Evolutionary conservation across 2,329 filamentous ascomycete genomes (phyloP).

Genomic region (Ascochyta pisi): DNA sequence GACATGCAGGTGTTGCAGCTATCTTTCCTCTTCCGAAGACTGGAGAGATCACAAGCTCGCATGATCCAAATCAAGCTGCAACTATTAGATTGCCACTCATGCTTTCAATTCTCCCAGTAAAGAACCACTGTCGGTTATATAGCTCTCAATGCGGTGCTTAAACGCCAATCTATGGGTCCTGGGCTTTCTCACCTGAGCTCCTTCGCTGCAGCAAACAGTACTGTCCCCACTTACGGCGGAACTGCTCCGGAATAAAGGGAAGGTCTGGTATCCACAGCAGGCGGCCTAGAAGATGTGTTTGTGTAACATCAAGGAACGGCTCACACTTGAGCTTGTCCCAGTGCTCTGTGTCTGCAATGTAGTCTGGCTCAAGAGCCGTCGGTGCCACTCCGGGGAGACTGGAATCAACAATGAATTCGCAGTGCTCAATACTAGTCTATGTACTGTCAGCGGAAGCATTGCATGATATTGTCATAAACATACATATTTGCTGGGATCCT

Average conservation of each 20-base stretch:
- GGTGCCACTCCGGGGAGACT: slow-evolving; percentile 68
- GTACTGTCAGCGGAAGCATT: slow-evolving; percentile 20
- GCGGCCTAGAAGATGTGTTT: slow-evolving; percentile 75
- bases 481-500: slow-evolving; percentile 87
- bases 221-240: slow-evolving; percentile 79
- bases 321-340: slow-evolving; percentile 82
- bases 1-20: slow-evolving; percentile 5
- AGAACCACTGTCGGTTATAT: neutral
- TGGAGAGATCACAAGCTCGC: neutral
- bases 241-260: slow-evolving; percentile 70
- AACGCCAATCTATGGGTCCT: neutral
- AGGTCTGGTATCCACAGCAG: slow-evolving; percentile 82
- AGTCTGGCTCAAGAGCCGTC: slow-evolving; percentile 79
- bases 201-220: slow-evolving; percentile 79
- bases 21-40: slow-evolving; percentile 2
- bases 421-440: slow-evolving; percentile 72
- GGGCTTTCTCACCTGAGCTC: neutral
- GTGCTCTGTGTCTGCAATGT: slow-evolving; percentile 71
- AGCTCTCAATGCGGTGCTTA: neutral
- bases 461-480: slow-evolving; percentile 33
- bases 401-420: slow-evolving; percentile 87
- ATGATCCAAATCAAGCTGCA: neutral
- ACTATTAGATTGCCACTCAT: neutral
- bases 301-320: slow-evolving; percentile 79
- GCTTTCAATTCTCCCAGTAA: slow-evolving; percentile 10